Evolutionary conservation across 2,329 filamentous ascomycete genomes (phyloP), one percentile per base, ranked within the genome.

Genomic region (Fusarium longipes): DNA sequence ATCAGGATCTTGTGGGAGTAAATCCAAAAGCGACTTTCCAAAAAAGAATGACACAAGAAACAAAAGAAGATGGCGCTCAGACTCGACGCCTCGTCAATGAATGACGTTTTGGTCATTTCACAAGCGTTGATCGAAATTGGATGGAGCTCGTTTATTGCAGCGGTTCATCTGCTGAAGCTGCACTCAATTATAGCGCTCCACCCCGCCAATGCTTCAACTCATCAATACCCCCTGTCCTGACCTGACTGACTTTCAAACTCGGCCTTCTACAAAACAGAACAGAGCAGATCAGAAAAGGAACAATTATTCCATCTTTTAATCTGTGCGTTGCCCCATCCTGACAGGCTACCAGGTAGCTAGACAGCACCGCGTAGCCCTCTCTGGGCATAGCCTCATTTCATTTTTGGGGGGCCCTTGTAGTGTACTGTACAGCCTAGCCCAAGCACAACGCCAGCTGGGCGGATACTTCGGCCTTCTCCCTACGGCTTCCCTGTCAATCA

Each of bases 81-180:
- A 63, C 67, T 71, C 50, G 49, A 53, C 38, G 57, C 48, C 53
- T 63, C 56, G 48, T 40, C 57, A 56, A 61, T 68, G 57, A 68
- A 61, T 70, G 63, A 68, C 50, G 57, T 65, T 55, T 60, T 58
- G 57, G 57, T 68, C 64, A 68, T 68, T 68, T 64, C 64, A 57
- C 24, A 20, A 38, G n/a, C 48, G 57, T 65, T 67, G 59, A 63
- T 63, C 58, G 51, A 68, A 57, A 61, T 57, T 63, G 44, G 51
- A 64, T 64, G 45, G 42, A 57, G 44, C 33, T 51, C 25, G 42
- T 18, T 57, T 18, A 39, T 38, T 35, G 43, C 36, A 64, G 36
- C 36, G 24, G 8, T 43, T 65, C 52, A 50, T 45, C 51, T 53
- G 25, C 47, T 43, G 42, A 32, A 60, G 35, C 44, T 64, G 45